Conservation (phyloP, 176 grass and related monocot genomes). For the Oryza australiensis region DNA sequence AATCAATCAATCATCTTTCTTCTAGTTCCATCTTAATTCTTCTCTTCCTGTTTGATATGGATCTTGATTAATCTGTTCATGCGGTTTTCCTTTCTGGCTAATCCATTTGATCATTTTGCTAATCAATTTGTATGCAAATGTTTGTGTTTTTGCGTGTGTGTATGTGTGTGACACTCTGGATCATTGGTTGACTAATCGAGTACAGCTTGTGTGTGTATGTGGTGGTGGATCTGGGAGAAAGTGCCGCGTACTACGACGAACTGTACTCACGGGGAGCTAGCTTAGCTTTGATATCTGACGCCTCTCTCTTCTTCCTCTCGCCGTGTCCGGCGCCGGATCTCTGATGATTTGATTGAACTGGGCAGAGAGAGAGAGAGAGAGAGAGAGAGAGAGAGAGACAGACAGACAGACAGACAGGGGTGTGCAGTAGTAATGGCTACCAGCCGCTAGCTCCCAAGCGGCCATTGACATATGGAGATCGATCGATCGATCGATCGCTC, state of each 20-base stretch:
- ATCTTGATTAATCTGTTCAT: not conserved
- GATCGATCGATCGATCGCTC: not conserved
- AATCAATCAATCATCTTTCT: not conserved
- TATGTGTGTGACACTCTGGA: not conserved
- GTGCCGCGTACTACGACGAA: not conserved
- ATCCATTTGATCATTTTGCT: too few species aligned
- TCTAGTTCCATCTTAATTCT: too few species aligned
- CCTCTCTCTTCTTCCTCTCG: not conserved
- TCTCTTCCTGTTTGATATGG: not conserved
- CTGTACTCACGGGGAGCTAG: not conserved
- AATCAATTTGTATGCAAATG: not conserved
- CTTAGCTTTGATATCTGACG: not conserved
- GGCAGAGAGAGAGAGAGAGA: not conserved
- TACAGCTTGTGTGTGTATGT: not conserved
- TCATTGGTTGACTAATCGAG: not conserved
- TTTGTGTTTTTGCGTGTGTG: not conserved
- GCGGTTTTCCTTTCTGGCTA: too few species aligned
- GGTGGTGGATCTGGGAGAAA: slow-evolving; percentile 43
- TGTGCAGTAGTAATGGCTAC: slow-evolving; percentile 34
- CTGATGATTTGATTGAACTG: slow-evolving; percentile 56
- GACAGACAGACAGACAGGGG: not conserved
- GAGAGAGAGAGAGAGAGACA: too few species aligned
- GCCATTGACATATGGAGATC: slow-evolving; percentile 33
- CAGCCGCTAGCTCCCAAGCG: slow-evolving; percentile 14
- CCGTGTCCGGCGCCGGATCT: slow-evolving; percentile 1